Evolutionary conservation across 192 early-diverging fungal species (phyloP), one percentile per base, ranked within the genome.

Genomic region (Ramicandelaber brevisporus): DNA sequence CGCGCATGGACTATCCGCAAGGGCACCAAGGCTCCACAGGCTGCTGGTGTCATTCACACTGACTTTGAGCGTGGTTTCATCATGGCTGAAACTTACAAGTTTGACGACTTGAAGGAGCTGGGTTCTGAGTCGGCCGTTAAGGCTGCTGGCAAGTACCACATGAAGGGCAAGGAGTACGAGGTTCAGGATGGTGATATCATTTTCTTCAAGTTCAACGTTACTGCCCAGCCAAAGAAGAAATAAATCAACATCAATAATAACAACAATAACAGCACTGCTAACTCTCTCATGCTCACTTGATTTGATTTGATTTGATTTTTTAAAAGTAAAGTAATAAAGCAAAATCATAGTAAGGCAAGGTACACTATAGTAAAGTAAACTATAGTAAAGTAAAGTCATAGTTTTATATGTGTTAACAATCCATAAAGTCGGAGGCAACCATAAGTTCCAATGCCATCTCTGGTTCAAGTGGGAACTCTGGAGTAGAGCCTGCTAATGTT

Each of bases 131-230:
- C 57, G 27, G 78, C 78, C 20, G 85, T 98, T 26, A 95, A 88
- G 63, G 69, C 71, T 17, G 67, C 61, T 6, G 90, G 90, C 23
- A 85, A 84, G 59, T 87, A 84, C 51, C 36, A 65, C 17, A 69
- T 69, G 43, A 82, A 92, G 56, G 85, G 92, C 29, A 80, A 87
- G 37, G 84, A 92, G 0, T 84, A 92, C 26, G 47, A 76, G 21
- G 81, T 95, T 24, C 62, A 79, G 40, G 85, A 88, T 46, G 92
- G 89, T 24, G 90, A 92, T 43, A 73, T 97, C 14, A 72, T 87
- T 24, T 71, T 68, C 45, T 75, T 77, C 64, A 58, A 58, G 50
- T 58, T 58, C 47, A 58, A 58, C 34, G 56, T 58, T 14, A 58
- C 56, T 31, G 50, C 56, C 24, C 43, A 48, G 32, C 40, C 44